Base-by-base conservation (phyloP, 768 basidiomycete genomes). In the Lanmaoa pseudosensibilis region DNA sequence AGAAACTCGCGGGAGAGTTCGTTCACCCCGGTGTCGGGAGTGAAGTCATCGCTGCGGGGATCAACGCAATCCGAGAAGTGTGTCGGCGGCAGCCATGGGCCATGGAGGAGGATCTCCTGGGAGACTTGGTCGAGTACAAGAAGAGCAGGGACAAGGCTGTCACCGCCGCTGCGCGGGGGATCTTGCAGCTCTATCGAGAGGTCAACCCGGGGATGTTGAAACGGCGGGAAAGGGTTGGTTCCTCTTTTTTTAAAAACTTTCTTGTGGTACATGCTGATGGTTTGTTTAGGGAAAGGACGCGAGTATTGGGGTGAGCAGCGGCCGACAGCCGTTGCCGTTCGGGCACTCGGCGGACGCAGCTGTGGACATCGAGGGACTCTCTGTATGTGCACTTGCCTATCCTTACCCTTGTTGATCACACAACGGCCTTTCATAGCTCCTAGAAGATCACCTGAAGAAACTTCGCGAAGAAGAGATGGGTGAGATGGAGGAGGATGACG, bases 121-220 rank as follows among this genome's bases (percentile, higher is more conserved):
- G 89, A 4, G 97, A 99, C 74, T 73, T 99, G 59, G 83, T 98
- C 50, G 95, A 94, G 73, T 99, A 99, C 71, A 80, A 87, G 68
- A 98, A 97, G 77, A 95, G 93, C 65, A 84, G 87, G 64, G 97
- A 98, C 73, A 98, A 98, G 76, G 83, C 88, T 1, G 94, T 97
- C 41, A 87, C 88, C 8, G 84, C 91, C n/a, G 94, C 91, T 44
- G 87, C 92, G 3, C 79, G 97, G 27, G 91, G 94, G 15, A 69
- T 99, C 46, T 73, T 98, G 50, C 91, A 90, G 68, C 76, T 98
- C 16, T 99, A 91, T 76, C 80, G 97, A n/a, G 95, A 98, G 65
- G 90, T 96, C 56, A 97, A 98, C 70, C 97, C 97, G 2, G 86
- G 84, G 8, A 82, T 98, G 83, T 78, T 99, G 64, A 96, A 93